Base-by-base conservation (phyloP, 139 green algal species). In the Micromonas commoda region DNA sequence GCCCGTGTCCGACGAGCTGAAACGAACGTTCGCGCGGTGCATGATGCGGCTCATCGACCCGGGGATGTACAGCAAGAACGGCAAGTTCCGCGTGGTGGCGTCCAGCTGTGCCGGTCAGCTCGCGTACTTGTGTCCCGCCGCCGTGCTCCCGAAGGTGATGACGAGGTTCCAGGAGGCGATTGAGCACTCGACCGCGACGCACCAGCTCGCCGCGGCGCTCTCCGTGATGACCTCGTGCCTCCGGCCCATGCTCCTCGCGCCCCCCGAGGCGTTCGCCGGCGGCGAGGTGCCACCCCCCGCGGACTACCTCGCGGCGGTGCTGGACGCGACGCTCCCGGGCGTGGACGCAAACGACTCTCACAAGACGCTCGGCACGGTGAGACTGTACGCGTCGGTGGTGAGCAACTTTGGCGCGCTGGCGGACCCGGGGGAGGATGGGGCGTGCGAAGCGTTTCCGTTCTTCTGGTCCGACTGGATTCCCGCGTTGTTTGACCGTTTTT, bases 281-380 rank as follows among this genome's bases (percentile, higher is more conserved):
- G n/a, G n/a, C n/a, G n/a, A n/a, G n/a, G n/a, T n/a, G n/a, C n/a
- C n/a, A n/a, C 21, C 65, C 37, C 32, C 60, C 3, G 51, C 61
- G 16, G 83, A 90, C 76, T 26, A 89, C 21, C 31, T 96, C 5
- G 89, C 88, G 9, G 84, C 87, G 35, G 91, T 92, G 0, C 83
- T 97, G 81, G 88, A 89, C 81, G 89, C 87, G 1, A 86, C 89
- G n/a, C 85, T 97, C 63, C 92, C 93, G 0, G 93, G 88, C n/a
- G 91, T 97, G 54, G 93, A 97, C 77, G 93, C 93, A 28, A 97
- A 97, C 81, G 93, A 97, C 77, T 82, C 90, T 31, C 80, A 77
- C 71, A 97, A 97, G 83, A 96, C 90, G 1, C 74, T 87, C 0
- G 88, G 91, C 5, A 89, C 87, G 24, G 88, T 97, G 77, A 81